A percentile compares a stretch with the other conserved stretches of the same genome.
Evolutionary conservation across 1,139 yeast genomes (phyloP).

Genomic region (Meyerozyma guilliermondii): DNA sequence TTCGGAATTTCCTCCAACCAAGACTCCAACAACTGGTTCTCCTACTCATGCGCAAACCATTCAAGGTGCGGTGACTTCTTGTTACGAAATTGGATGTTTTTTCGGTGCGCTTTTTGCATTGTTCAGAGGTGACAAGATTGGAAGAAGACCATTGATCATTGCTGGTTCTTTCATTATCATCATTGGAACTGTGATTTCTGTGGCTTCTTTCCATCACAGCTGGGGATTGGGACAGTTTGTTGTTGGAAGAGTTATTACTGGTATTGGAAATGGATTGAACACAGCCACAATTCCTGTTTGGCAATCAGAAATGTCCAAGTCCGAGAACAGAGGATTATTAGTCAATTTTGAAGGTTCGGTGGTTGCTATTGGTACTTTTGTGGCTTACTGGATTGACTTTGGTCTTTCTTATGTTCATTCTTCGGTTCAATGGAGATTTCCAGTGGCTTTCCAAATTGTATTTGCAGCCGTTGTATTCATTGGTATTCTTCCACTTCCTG

Average conservation of each 20-base stretch:
- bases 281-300: constrained; percentile 80
- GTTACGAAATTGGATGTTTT: constrained; percentile 78
- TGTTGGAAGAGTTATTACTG: constrained; percentile 72
- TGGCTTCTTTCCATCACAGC: constrained; percentile 47
- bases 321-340: constrained; percentile 67
- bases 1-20: constrained; percentile 52
- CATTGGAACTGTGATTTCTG: constrained; percentile 61
- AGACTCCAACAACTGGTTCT: constrained; percentile 15
- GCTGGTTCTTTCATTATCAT: constrained; percentile 55
- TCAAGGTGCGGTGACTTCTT: constrained; percentile 67
- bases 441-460: constrained; percentile 34
- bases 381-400: constrained; percentile 76
- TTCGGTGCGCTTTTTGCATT: constrained; percentile 66
- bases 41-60: constrained; percentile 36
- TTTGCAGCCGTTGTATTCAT: constrained; percentile 33
- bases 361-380: constrained; percentile 64
- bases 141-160: constrained; percentile 63
- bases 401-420: constrained; percentile 56
- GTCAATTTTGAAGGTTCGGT: constrained; percentile 69
- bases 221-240: constrained; percentile 63
- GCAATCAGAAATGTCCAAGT: constrained; percentile 74
- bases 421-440: constrained; percentile 40
- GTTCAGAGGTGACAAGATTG: constrained; percentile 56
- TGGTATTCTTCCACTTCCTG: constrained; percentile 47
- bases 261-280: constrained; percentile 72